These are phyloP conservation scores for Rhododendron molle DNA, from an alignment of 148 eudicot genomes.

Conservation along the genomic window DNA sequence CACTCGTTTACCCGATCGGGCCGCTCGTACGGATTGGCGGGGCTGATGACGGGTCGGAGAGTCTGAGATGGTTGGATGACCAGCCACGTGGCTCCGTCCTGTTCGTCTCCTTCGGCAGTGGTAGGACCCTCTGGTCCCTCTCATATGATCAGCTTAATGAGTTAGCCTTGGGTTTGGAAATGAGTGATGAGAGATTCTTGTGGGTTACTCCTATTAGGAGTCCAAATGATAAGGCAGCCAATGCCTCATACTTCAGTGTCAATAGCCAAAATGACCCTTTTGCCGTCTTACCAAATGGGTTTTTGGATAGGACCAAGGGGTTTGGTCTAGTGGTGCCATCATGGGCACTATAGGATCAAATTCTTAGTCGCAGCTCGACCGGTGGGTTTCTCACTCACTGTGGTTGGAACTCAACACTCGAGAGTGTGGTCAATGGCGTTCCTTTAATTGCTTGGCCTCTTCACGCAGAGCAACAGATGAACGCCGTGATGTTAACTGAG, in stretches of 20 bases:
- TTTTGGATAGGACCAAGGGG: slow-evolving; percentile 9
- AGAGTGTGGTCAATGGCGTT: slow-evolving; percentile 1
- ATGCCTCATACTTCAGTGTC: slow-evolving; percentile 2
- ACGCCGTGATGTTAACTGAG: background rate
- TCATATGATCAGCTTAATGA: slow-evolving; percentile 2
- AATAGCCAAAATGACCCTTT: slow-evolving; percentile 18
- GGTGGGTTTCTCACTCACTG: background rate
- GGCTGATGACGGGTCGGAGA: background rate
- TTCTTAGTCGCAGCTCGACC: background rate
- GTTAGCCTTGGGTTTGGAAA: slow-evolving; percentile 13
- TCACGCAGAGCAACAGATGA: slow-evolving; percentile 13
- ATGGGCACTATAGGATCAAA: background rate
- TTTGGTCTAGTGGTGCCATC: background rate
- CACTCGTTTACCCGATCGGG: slow-evolving; percentile 6
- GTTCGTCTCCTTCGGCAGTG: slow-evolving; percentile 7
- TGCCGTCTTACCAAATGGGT: slow-evolving; percentile 13
- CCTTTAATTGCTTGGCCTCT: slow-evolving; percentile 8
- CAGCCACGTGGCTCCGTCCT: slow-evolving; percentile 13
- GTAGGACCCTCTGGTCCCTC: slow-evolving; percentile 1
- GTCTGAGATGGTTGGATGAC: slow-evolving; percentile 10
- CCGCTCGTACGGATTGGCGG: background rate
- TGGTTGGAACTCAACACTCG: background rate
- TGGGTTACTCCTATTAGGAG: slow-evolving; percentile 13
- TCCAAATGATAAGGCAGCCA: background rate
- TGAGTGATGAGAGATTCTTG: slow-evolving; percentile 13